Base-by-base conservation (phyloP, 192 early-diverging fungal genomes). In the Thamnidium elegans region DNA sequence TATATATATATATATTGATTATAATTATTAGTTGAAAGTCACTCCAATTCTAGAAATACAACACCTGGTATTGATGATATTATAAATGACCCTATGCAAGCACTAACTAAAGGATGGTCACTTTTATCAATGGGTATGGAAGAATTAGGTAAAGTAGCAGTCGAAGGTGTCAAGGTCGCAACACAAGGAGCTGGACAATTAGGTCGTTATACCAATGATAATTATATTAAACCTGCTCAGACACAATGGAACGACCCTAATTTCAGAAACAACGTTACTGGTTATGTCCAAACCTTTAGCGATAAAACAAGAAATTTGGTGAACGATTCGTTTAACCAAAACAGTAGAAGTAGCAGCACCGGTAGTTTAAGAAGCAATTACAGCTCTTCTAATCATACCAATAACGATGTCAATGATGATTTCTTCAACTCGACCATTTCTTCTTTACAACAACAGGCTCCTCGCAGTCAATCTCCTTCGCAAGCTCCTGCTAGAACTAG, bases 61-160 rank as follows among this genome's bases (percentile, higher is more conserved):
- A 46, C 75, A 6, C 50, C 77, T 8, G 78, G 80, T 67, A 55
- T 84, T 48, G 69, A 88, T 36, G 87, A 86, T 63, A 71, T 88
- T 21, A 69, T 88, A 55, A 88, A 87, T 68, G 87, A 89, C 55
- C 87, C 89, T 14, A 72, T 83, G 7, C 79, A 81, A n/a, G 83
- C 85, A 1, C 68, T 91, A 7, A 71, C 84, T 39, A 88, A 88
- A 69, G 87, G 87, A 1, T 87, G 88, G 84, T 83, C 79, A 2
- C 70, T 89, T 39, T 66, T 91, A 23, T 77, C 84, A 1, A 70
- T 80, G 6, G 82, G 82, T 9, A 75, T 87, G 36, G 84, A 75
- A 8, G 71, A 67, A 48, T 48, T 72, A 20, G 59, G 59, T 56
- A 68, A 67, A 43, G 72, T 67, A 11, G 72, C 72, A 52, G 66